Evolutionary conservation across 495 filamentous ascomycete genomes (phyloP).

Genomic region (Parmelia sp.): DNA sequence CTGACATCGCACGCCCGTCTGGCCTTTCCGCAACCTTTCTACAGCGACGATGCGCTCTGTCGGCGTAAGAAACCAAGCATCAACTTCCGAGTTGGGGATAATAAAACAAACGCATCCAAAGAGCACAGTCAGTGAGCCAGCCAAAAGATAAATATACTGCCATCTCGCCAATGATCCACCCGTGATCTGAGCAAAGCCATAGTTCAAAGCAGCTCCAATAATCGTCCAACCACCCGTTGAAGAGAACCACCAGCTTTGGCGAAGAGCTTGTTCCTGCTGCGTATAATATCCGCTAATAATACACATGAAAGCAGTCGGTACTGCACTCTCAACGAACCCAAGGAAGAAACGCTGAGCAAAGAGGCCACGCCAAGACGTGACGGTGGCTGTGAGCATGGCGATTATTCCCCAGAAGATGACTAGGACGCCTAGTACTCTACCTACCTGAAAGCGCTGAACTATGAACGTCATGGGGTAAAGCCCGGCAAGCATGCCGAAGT

Average conservation of each 20-base stretch:
- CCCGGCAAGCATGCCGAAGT: slow-evolving; percentile 70
- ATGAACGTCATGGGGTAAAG: slow-evolving; percentile 66
- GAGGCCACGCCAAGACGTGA: slow-evolving; percentile 57
- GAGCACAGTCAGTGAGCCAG: slow-evolving; percentile 55
- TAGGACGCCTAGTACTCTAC: slow-evolving; percentile 54
- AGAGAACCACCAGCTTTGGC: slow-evolving; percentile 67
- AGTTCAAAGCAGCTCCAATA: slow-evolving; percentile 60
- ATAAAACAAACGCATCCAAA: slow-evolving; percentile 58
- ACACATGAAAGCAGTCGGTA: slow-evolving; percentile 64
- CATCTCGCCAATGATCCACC: slow-evolving; percentile 49
- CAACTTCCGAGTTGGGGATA: slow-evolving; percentile 47
- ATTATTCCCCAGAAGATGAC: slow-evolving; percentile 62
- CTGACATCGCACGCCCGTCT: slow-evolving; percentile 49
- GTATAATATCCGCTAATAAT: slow-evolving; percentile 62
- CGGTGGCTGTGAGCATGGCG: slow-evolving; percentile 62
- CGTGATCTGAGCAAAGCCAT: slow-evolving; percentile 61
- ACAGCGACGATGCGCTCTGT: slow-evolving; percentile 49
- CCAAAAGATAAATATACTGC: slow-evolving; percentile 66
- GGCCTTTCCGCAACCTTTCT: slow-evolving; percentile 46
- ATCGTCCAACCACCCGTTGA: slow-evolving; percentile 61
- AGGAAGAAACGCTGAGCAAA: slow-evolving; percentile 67
- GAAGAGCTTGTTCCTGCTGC: slow-evolving; percentile 58
- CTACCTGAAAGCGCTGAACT: slow-evolving; percentile 58
- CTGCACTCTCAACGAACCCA: slow-evolving; percentile 60
- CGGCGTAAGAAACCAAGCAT: slow-evolving; percentile 47